Conservation (phyloP, 2,329 filamentous ascomycete genomes). For the Pseudocercospora macadamiae region DNA sequence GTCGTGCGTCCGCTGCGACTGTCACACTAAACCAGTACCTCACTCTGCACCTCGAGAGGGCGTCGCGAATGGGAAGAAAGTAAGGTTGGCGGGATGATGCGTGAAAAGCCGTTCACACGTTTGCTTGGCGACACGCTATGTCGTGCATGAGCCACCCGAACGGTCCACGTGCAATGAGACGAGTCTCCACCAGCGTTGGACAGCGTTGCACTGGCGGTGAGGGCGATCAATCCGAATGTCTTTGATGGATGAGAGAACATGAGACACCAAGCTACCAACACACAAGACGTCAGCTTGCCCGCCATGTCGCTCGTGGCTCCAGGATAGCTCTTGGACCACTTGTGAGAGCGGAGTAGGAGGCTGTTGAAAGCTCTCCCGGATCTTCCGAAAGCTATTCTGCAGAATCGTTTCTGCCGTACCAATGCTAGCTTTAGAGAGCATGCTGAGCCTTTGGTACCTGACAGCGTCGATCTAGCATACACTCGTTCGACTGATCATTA, state of each 20-base stretch:
- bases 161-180: background rate
- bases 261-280: background rate
- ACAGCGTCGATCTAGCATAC: too few relatives aligned
- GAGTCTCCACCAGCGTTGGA: background rate
- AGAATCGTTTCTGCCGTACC: background rate
- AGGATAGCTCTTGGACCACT: background rate
- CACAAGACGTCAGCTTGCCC: background rate
- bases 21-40: conserved; percentile 6
- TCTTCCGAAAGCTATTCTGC: background rate
- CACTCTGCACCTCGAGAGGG: conserved; percentile 9
- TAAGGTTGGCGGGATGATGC: conserved; percentile 8
- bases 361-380: background rate
- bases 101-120: conserved; percentile 3
- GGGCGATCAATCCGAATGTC: background rate
- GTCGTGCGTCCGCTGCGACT: conserved; percentile 2
- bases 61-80: background rate
- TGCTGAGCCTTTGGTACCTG: too few relatives aligned
- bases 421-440: background rate
- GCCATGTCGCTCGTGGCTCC: background rate
- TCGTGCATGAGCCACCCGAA: background rate
- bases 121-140: background rate
- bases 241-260: background rate
- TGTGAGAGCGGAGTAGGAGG: background rate
- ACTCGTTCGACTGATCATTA: too few relatives aligned
- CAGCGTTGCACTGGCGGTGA: background rate